A percentile compares a stretch with the other conserved stretches of the same genome.
Conservation (phyloP, 2,329 filamentous ascomycete species). For the Plenodomus tracheiphilus region DNA sequence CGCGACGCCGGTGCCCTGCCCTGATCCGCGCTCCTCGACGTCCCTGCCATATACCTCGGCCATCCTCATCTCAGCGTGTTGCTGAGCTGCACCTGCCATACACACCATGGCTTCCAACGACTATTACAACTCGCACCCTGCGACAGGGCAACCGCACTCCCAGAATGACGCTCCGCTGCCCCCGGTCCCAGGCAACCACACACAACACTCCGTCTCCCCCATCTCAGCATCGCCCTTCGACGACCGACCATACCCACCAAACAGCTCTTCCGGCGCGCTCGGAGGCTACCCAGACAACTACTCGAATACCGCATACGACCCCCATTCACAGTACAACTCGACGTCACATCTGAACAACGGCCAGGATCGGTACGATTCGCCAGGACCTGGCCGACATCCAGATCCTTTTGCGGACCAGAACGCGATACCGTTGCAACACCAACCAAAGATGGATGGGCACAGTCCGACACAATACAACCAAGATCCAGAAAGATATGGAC, state of each 20-base stretch:
- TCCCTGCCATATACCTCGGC: no score
- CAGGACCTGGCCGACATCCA: slow-evolving; percentile 53
- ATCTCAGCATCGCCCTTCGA: slow-evolving; percentile 37
- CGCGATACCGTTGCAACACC: slow-evolving; percentile 52
- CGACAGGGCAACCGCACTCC: slow-evolving; percentile 20
- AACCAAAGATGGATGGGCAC: slow-evolving; percentile 43
- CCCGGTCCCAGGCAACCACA: slow-evolving; percentile 29
- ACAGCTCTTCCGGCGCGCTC: slow-evolving; percentile 51
- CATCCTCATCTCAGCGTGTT: no score
- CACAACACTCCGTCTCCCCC: slow-evolving; percentile 40
- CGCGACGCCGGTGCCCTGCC: no score
- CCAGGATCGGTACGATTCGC: slow-evolving; percentile 38
- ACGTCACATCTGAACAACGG: slow-evolving; percentile 36
- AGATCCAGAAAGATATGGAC: slow-evolving; percentile 45
- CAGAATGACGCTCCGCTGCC: slow-evolving; percentile 44
- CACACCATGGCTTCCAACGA: slow-evolving; percentile 56
- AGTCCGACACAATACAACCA: slow-evolving; percentile 43
- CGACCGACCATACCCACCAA: slow-evolving; percentile 48
- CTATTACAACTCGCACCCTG: slow-evolving; percentile 60
- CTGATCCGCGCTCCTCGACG: no score
- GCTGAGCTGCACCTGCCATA: neutral
- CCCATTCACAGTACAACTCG: slow-evolving; percentile 27
- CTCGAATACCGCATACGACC: slow-evolving; percentile 47
- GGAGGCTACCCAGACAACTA: slow-evolving; percentile 60
- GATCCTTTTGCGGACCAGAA: slow-evolving; percentile 55